Evolutionary conservation across 371 early-diverging fungal genomes (phyloP).

Genomic region (Rhizomucor pusillus): DNA sequence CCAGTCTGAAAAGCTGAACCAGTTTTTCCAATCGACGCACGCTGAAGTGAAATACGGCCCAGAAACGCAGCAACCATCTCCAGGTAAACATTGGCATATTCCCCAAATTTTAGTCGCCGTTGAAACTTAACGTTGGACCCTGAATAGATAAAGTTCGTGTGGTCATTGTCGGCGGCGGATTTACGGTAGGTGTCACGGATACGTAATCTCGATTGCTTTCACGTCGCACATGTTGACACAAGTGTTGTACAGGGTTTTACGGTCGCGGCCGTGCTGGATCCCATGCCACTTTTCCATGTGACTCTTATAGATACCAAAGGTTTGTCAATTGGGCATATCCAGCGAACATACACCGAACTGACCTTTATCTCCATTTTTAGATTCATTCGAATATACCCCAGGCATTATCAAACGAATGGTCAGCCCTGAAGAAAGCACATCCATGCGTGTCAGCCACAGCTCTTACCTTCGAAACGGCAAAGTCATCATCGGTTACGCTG

Average conservation of each 20-base stretch:
- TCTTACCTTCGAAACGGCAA: constrained; percentile 40
- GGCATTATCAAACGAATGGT: constrained; percentile 31
- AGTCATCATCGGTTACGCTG: constrained; percentile 44
- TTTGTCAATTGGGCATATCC: constrained; percentile 4
- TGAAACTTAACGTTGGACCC: constrained; percentile 1
- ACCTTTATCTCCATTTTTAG: constrained; percentile 7
- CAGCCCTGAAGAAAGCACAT: constrained; percentile 22
- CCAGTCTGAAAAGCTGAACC: constrained; percentile 18
- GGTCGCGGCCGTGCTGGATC: constrained; percentile 42
- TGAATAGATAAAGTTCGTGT: constrained; percentile 19
- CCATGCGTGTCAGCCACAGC: constrained; percentile 36
- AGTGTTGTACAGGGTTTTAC: constrained; percentile 33
- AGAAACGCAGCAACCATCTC: too few species aligned
- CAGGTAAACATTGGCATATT: too few species aligned
- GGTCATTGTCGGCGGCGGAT: constrained; percentile 46
- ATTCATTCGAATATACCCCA: constrained; percentile 46
- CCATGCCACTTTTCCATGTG: constrained; percentile 46
- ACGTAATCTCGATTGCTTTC: too few species aligned
- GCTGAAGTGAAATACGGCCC: background rate
- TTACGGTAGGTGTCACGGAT: constrained; percentile 26
- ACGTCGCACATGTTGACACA: background rate
- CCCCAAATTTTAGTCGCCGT: background rate
- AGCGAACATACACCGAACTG: background rate
- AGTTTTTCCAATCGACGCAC: constrained; percentile 5
- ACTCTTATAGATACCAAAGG: constrained; percentile 49